These are phyloP conservation scores for Colletotrichum brevisporum DNA, from an alignment of 2,329 filamentous ascomycete species.

Conservation along the genomic window DNA sequence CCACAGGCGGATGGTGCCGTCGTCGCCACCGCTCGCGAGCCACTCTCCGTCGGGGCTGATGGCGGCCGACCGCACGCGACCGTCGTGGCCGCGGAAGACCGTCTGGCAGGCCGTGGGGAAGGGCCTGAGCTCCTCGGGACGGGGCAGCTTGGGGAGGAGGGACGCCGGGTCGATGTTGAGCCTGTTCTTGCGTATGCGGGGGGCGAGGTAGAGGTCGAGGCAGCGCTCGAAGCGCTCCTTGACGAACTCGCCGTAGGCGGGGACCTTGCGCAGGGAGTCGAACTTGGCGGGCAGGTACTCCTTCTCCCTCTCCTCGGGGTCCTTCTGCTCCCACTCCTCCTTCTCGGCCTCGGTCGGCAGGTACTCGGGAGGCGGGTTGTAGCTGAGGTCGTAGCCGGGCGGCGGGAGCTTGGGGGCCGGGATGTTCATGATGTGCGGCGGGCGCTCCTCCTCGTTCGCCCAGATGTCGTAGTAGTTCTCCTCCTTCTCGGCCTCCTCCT, in stretches of 20 bases:
- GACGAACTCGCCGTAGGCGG: conserved; percentile 88
- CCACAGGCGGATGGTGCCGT: conserved; percentile 93
- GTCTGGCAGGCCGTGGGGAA: conserved; percentile 94
- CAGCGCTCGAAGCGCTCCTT: conserved; percentile 98
- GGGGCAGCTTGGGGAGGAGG: conserved; percentile 91
- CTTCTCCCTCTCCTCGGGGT: conserved; percentile 91
- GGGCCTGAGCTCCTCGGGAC: conserved; percentile 91
- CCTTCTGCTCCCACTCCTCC: conserved; percentile 85
- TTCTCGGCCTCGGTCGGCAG: conserved; percentile 88
- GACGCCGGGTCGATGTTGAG: conserved; percentile 97
- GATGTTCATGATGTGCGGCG: conserved; percentile 93
- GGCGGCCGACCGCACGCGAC: conserved; percentile 85
- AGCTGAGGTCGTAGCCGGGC: conserved; percentile 94
- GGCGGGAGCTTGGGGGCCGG: conserved; percentile 94
- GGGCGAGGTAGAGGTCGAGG: conserved; percentile 94
- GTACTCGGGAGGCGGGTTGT: conserved; percentile 96
- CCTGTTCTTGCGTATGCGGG: conserved; percentile 90
- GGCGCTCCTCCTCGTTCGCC: conserved; percentile 89
- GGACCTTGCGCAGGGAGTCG: conserved; percentile 88
- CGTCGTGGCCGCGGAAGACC: conserved; percentile 89
- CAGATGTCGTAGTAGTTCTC: conserved; percentile 89
- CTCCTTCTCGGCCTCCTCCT: conserved; percentile 80
- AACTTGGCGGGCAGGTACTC: conserved; percentile 89
- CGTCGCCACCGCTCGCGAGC: conserved; percentile 93
- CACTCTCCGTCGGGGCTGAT: conserved; percentile 89